Percentiles rank a stretch among this genome's conserved stretches.
phyloP scores from a whole-genome alignment of 306 rosid genomes.

The Oxytropis ochrocephala region DNA sequence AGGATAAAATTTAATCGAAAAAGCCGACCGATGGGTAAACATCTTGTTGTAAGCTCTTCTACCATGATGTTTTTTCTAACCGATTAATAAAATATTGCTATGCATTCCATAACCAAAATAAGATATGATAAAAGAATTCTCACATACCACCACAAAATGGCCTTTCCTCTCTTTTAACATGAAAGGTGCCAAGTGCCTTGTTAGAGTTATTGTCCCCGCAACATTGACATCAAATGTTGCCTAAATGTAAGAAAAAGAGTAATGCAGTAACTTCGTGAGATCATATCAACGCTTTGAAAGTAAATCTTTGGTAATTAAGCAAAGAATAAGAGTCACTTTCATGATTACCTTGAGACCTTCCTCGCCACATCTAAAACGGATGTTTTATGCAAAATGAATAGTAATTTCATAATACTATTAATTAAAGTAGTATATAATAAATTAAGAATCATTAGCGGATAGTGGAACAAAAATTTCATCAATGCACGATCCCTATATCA shows the following conservation, averaged over 20 bases:
- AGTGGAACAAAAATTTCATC: not conserved
- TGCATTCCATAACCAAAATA: conserved; percentile 13
- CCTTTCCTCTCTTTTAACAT: conserved; percentile 84
- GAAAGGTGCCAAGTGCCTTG: too few species aligned
- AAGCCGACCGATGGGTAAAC: not conserved
- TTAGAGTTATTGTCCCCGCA: conserved; percentile 80
- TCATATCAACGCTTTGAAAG: conserved; percentile 8
- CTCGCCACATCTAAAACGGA: conserved; percentile 69
- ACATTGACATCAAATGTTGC: conserved; percentile 84
- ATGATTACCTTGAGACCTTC: too few species aligned
- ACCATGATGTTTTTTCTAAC: not conserved
- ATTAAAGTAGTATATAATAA: not conserved
- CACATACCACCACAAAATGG: too few species aligned
- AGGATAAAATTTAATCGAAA: not conserved
- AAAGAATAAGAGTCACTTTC: too few species aligned
- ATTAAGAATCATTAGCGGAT: not conserved
- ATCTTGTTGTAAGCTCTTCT: too few species aligned
- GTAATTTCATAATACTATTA: too few species aligned
- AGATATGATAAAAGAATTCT: conserved; percentile 18
- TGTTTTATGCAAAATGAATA: too few species aligned
- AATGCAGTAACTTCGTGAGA: conserved; percentile 15
- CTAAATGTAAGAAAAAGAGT: conserved; percentile 34
- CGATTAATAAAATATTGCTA: not conserved
- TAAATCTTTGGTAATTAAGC: too few species aligned
- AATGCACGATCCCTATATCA: too few species aligned